Evolutionary conservation across 371 early-diverging fungal species (phyloP).

Genomic region (Batkoa obscura): DNA sequence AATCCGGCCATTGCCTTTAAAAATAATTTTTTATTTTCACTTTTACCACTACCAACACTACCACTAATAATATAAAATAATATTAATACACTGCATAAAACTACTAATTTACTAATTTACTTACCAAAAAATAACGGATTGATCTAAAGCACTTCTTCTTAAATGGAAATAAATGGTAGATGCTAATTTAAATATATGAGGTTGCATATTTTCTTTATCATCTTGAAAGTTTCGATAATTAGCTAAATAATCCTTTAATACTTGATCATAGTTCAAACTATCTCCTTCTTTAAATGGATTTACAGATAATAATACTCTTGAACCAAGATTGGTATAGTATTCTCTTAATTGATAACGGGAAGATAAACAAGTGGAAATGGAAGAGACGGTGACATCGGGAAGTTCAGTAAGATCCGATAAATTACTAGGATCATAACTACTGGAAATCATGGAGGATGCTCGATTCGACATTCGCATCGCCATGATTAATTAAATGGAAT

Average conservation of each 20-base stretch:
- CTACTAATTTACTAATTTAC: neutral
- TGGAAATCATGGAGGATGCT: neutral
- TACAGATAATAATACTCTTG: constrained; percentile 29
- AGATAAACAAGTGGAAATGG: constrained; percentile 23
- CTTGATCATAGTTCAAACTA: constrained; percentile 23
- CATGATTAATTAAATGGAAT: neutral
- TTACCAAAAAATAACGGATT: constrained; percentile 53
- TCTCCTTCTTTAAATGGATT: constrained; percentile 25
- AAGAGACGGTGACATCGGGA: constrained; percentile 9
- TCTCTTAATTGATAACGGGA: constrained; percentile 32
- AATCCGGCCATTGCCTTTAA: constrained; percentile 47
- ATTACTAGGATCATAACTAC: neutral
- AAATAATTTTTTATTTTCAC: constrained; percentile 37
- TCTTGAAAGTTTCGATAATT: constrained; percentile 24
- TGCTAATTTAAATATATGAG: constrained; percentile 40
- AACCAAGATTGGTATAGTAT: constrained; percentile 40
- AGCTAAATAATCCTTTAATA: constrained; percentile 49
- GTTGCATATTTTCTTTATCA: constrained; percentile 13
- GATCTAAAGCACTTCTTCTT: constrained; percentile 70
- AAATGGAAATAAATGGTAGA: constrained; percentile 49
- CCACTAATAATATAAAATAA: constrained; percentile 33
- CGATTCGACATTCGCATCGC: neutral
- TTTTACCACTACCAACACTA: constrained; percentile 77
- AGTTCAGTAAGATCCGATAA: neutral
- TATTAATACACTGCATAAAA: neutral